Conservation (phyloP, 148 eudicot species). For the Silene uniflora region DNA sequence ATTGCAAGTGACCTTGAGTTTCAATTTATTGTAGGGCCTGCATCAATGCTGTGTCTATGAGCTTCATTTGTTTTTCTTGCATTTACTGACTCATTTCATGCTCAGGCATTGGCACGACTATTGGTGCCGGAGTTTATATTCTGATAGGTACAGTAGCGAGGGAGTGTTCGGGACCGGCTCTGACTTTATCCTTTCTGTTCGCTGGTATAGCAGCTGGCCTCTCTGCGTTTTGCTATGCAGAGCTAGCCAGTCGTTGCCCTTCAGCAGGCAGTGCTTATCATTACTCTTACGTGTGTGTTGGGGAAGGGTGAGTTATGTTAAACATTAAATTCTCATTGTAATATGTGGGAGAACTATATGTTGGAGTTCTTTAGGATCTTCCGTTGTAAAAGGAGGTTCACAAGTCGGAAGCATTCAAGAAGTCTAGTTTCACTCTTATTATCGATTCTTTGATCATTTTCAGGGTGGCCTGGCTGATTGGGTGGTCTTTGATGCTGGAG, state of each 20-base stretch:
- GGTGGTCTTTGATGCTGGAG: slow-evolving; percentile 78
- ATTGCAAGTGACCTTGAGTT: background rate
- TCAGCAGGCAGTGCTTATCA: slow-evolving; percentile 96
- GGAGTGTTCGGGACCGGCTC: slow-evolving; percentile 79
- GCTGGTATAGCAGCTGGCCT: slow-evolving; percentile 91
- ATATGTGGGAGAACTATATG: background rate
- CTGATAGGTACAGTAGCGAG: slow-evolving; percentile 87
- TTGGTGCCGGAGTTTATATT: slow-evolving; percentile 90
- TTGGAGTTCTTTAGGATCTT: background rate
- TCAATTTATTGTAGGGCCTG: background rate
- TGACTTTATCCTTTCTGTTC: slow-evolving; percentile 69
- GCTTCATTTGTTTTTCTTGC: background rate
- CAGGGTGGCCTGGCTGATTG: slow-evolving; percentile 88
- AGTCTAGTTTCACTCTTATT: background rate
- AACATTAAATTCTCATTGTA: background rate
- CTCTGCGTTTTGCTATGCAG: slow-evolving; percentile 88
- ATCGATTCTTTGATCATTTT: slow-evolving; percentile 2
- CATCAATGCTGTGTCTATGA: background rate
- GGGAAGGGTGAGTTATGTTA: slow-evolving; percentile 73
- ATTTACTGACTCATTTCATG: slow-evolving; percentile 5
- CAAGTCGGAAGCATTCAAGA: background rate
- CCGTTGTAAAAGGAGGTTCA: background rate
- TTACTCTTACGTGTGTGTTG: slow-evolving; percentile 76
- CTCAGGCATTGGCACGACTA: slow-evolving; percentile 81
- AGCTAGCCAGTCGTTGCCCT: slow-evolving; percentile 92